Percentiles rank a stretch among this genome's conserved stretches.
Evolutionary conservation across 257 asterid genomes (phyloP).

Genomic region (Primulina tabacum): DNA sequence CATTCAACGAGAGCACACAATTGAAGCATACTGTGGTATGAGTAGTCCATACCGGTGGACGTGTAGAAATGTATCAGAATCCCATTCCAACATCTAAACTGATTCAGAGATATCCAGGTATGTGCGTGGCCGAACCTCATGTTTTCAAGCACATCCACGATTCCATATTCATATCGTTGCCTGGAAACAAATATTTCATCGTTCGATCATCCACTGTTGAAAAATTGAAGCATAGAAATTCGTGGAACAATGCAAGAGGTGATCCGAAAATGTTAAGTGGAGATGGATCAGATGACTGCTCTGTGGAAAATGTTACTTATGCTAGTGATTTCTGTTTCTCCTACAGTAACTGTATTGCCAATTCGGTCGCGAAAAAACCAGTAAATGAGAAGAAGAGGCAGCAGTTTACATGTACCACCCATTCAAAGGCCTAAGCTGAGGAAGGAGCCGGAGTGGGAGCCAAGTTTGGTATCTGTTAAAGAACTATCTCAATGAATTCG

Average conservation of each 20-base stretch:
- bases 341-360: too few species aligned
- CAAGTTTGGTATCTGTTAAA: constrained; percentile 43
- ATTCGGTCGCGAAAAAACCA: neutral
- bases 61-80: constrained; percentile 41
- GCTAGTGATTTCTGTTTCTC: neutral
- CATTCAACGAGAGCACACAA: constrained; percentile 23
- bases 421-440: neutral
- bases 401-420: too few species aligned
- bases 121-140: constrained; percentile 49
- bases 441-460: neutral
- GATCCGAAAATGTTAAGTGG: neutral
- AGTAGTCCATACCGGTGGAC: constrained; percentile 60
- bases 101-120: constrained; percentile 52
- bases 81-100: constrained; percentile 16
- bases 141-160: constrained; percentile 49
- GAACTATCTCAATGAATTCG: constrained; percentile 58
- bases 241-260: neutral
- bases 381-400: neutral
- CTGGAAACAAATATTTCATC: constrained; percentile 51
- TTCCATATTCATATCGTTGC: constrained; percentile 42
- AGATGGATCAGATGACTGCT: neutral
- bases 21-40: constrained; percentile 22
- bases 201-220: neutral
- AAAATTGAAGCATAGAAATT: neutral
- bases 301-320: neutral